Base-by-base conservation (phyloP, 2,329 filamentous ascomycete genomes). In the Xylariaceae sp. region DNA sequence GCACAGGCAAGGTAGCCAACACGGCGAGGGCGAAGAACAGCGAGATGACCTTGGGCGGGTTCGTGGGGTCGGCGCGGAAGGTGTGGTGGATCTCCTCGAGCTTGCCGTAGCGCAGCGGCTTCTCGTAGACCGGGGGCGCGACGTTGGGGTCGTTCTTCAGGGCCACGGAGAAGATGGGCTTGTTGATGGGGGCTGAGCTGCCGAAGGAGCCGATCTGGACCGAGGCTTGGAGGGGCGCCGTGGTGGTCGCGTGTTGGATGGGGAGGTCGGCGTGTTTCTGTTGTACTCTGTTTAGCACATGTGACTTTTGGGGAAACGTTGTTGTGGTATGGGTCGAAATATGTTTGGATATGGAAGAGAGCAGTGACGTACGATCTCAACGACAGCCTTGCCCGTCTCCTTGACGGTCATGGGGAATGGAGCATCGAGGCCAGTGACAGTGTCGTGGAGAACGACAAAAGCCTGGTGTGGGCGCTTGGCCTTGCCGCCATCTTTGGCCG, bases 211-310 rank as follows among this genome's bases (percentile, higher is more conserved):
- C 94, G 60, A 99, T 81, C 44, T 96, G 78, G 42, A 99, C 74
- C 56, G 84, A 88, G n/a, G 90, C 92, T 61, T 85, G 79, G 65
- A 97, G 80, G 1, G 89, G 86, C 50, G 82, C 71, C 44, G 79
- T 69, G 31, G 87, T 79, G 40, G 79, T 76, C 58, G 95, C 82
- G 65, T 97, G 84, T 73, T 96, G 90, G 56, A 85, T 66, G 18
- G 94, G 93, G 54, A 99, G 83, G 65, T 97, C 92, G 75, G 91
- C 93, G 53, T 93, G 89, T 51, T 87, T 82, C 93, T 97, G 69
- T n/a, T n/a, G n/a, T n/a, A n/a, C n/a, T n/a, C n/a, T n/a, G n/a
- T n/a, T 34, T 11, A 40, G 42, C n/a, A n/a, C n/a, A n/a, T n/a
- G n/a, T n/a, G n/a, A n/a, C n/a, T n/a, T n/a, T n/a, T n/a, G n/a